Conservation (phyloP, 441 rosid species). For the Euphorbia celastroides region DNA sequence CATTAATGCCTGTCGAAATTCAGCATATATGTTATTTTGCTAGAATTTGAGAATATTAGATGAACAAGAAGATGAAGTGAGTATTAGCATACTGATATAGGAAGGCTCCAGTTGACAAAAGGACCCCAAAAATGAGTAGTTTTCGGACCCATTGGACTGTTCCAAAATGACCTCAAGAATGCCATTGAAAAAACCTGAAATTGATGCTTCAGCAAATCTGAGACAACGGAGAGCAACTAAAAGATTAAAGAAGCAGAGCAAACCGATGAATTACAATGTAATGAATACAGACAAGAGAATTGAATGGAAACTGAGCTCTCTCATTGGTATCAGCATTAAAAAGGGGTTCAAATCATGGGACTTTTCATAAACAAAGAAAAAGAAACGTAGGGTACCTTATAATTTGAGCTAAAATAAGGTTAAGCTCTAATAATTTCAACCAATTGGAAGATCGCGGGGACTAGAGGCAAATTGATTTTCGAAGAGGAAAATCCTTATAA, state of each 20-base stretch:
- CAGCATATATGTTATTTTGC: not conserved
- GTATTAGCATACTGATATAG: not conserved
- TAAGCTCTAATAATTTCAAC: too few species aligned
- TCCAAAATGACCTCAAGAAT: not conserved
- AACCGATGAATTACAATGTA: not conserved
- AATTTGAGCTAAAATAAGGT: not conserved
- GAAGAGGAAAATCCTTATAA: too few species aligned
- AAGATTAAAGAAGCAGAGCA: not conserved
- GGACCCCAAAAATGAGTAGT: constrained; percentile 3
- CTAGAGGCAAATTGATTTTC: too few species aligned
- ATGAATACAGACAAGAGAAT: not conserved
- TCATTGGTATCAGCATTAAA: not conserved
- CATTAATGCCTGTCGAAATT: not conserved
- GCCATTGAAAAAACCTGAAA: not conserved
- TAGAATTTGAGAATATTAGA: not conserved
- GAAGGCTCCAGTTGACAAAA: not conserved
- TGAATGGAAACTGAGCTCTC: not conserved
- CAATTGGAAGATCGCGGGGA: too few species aligned
- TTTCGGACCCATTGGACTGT: not conserved
- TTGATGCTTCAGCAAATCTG: not conserved
- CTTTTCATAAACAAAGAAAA: not conserved
- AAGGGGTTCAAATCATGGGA: not conserved
- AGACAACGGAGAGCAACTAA: not conserved
- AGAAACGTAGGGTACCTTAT: not conserved
- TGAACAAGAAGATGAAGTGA: too few species aligned